phyloP scores from a whole-genome alignment of 768 basidiomycete genomes.

The Hysterangium stoloniferum region DNA sequence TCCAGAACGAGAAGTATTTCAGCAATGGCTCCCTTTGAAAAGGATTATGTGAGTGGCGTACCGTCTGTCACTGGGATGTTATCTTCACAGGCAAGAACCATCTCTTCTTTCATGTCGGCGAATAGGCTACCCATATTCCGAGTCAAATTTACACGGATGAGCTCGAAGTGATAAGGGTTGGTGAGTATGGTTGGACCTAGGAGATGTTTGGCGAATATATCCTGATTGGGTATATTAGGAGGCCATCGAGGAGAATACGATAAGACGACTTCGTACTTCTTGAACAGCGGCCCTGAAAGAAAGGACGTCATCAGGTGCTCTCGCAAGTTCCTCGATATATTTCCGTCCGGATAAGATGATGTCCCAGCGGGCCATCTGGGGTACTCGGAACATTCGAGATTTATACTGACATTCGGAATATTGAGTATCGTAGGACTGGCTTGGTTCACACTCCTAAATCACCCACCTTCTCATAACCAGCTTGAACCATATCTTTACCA shows the following conservation, averaged over 20 bases:
- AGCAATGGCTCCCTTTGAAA: too few species aligned
- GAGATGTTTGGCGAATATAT: slow-evolving; percentile 23
- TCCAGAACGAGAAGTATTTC: neutral
- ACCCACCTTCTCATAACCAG: slow-evolving; percentile 26
- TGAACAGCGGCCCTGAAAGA: slow-evolving; percentile 7
- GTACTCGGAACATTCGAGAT: slow-evolving; percentile 15
- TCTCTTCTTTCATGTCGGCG: slow-evolving; percentile 1
- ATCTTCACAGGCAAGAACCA: slow-evolving; percentile 5
- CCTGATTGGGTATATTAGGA: neutral
- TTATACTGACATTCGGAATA: slow-evolving; percentile 19
- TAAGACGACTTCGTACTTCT: neutral
- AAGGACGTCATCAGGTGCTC: slow-evolving; percentile 16
- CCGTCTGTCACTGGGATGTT: neutral
- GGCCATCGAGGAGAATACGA: neutral
- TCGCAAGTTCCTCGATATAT: slow-evolving; percentile 20
- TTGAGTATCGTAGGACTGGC: neutral
- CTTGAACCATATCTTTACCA: slow-evolving; percentile 20
- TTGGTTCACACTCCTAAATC: neutral
- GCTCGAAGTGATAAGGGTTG: slow-evolving; percentile 3
- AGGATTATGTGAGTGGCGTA: neutral
- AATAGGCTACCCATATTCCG: slow-evolving; percentile 7
- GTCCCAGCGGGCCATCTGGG: slow-evolving; percentile 16
- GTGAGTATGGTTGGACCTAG: neutral
- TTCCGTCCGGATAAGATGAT: slow-evolving; percentile 16
- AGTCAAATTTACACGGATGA: slow-evolving; percentile 1